A percentile compares a stretch with the other conserved stretches of the same genome.
phyloP scores from a whole-genome alignment of 23 red algal genomes.

The Gracilaria caudata region DNA sequence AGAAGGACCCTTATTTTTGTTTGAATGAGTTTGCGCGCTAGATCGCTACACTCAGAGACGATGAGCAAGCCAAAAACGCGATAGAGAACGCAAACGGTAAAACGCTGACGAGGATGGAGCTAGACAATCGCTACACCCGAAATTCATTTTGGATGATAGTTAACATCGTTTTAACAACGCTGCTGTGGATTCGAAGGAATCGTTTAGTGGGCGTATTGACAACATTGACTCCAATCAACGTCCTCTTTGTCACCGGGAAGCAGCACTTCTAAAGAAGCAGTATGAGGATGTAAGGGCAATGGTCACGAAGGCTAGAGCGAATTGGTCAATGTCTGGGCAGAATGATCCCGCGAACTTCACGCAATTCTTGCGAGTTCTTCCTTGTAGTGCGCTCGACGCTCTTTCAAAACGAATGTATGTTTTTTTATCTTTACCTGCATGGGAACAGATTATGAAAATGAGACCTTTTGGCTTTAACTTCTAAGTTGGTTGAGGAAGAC shows the following conservation, averaged over 20 bases:
- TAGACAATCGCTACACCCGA: background rate
- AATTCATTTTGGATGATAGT: background rate
- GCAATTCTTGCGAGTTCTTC: background rate
- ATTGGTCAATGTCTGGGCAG: constrained; percentile 17
- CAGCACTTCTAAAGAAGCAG: constrained; percentile 2
- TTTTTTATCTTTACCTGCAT: background rate
- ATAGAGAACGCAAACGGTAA: background rate
- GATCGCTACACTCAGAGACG: background rate
- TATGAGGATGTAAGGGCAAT: background rate
- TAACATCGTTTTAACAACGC: background rate
- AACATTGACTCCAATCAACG: background rate
- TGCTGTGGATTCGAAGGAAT: no score
- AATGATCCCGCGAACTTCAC: background rate
- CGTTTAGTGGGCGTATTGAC: background rate
- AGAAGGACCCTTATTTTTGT: background rate
- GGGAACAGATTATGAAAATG: background rate
- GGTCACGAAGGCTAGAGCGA: background rate
- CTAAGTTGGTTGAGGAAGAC: background rate
- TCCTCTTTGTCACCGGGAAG: background rate
- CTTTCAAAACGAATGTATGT: background rate
- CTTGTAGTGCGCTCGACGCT: background rate
- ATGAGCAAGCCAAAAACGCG: background rate
- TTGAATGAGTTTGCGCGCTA: background rate
- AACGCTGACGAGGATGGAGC: background rate
- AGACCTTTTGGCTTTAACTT: background rate